Evolutionary conservation across 192 early-diverging fungal species (phyloP).

Genomic region (Pilaira anomala): DNA sequence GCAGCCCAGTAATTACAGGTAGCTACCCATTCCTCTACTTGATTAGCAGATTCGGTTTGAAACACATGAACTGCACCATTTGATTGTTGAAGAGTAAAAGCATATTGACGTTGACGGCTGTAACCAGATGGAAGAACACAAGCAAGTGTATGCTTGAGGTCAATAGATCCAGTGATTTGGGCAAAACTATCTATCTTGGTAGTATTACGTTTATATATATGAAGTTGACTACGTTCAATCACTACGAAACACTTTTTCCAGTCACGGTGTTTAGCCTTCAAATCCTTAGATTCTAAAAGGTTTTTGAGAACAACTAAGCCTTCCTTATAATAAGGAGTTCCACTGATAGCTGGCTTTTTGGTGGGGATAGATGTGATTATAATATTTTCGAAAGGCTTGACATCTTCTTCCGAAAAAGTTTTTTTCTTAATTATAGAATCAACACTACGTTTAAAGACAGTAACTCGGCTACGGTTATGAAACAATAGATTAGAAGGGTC

Average conservation of each 20-base stretch:
- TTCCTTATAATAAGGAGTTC: slow-evolving; percentile 53
- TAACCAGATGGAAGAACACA: slow-evolving; percentile 83
- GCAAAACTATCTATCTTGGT: slow-evolving; percentile 17
- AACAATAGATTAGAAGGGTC: too few relatives aligned
- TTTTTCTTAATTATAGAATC: slow-evolving; percentile 23
- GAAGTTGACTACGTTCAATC: slow-evolving; percentile 68
- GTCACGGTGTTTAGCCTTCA: slow-evolving; percentile 74
- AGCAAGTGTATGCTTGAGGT: slow-evolving; percentile 79
- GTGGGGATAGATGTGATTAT: background rate
- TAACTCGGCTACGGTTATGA: too few relatives aligned
- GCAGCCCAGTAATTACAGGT: too few relatives aligned
- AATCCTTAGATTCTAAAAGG: slow-evolving; percentile 67
- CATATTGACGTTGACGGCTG: slow-evolving; percentile 67
- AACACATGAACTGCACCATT: slow-evolving; percentile 85
- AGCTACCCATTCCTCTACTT: slow-evolving; percentile 77
- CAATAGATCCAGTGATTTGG: slow-evolving; percentile 44
- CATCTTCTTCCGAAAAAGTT: background rate
- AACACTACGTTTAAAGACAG: slow-evolving; percentile 25
- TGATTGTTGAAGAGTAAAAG: slow-evolving; percentile 81
- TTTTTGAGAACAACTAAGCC: slow-evolving; percentile 85
- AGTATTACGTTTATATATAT: slow-evolving; percentile 50
- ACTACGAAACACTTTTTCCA: slow-evolving; percentile 85
- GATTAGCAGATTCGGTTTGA: slow-evolving; percentile 66
- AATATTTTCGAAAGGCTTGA: slow-evolving; percentile 10
- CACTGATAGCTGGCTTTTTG: too few relatives aligned